phyloP scores from a whole-genome alignment of 805 yeast species.

The Cyberlindnera lachancei region DNA sequence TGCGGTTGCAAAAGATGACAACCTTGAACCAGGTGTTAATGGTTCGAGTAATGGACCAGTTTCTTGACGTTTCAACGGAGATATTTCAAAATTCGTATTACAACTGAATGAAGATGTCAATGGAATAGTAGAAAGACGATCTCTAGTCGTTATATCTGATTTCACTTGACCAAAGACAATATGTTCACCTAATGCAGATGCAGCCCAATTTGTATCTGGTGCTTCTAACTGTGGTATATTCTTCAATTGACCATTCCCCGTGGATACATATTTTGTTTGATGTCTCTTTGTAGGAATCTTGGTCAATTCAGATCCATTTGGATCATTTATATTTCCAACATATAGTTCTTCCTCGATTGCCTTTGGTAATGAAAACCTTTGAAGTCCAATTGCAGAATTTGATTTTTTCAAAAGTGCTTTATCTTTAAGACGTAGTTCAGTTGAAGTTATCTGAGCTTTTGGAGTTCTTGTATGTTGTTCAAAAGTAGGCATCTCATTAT shows the following conservation, averaged over 20 bases:
- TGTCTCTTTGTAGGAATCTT: slow-evolving; percentile 18
- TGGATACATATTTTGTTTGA: slow-evolving; percentile 10
- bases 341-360: slow-evolving; percentile 7
- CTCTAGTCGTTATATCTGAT: slow-evolving; percentile 9
- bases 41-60: slow-evolving; percentile 65
- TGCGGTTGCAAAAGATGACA: slow-evolving; percentile 11
- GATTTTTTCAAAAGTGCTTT: slow-evolving; percentile 20
- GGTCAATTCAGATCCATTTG: slow-evolving; percentile 3
- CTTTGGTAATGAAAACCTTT: slow-evolving; percentile 11
- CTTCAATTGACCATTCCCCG: slow-evolving; percentile 14
- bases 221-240: slow-evolving; percentile 31
- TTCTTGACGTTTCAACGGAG: slow-evolving; percentile 50
- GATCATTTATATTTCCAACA: slow-evolving; percentile 1
- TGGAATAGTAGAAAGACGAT: slow-evolving; percentile 13
- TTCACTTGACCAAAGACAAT: slow-evolving; percentile 24
- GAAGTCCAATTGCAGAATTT: slow-evolving; percentile 23
- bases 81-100: slow-evolving; percentile 53
- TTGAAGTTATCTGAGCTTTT: slow-evolving; percentile 16
- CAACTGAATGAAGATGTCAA: slow-evolving; percentile 61
- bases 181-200: slow-evolving; percentile 33
- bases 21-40: slow-evolving; percentile 42
- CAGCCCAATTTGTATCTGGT: slow-evolving; percentile 33
- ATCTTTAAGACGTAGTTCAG: slow-evolving; percentile 7
- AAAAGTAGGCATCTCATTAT: no score
- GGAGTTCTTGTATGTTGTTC: slow-evolving; percentile 18